Percentiles rank a stretch among this genome's conserved stretches.
Evolutionary conservation across 352 stramenopile species (phyloP).

Genomic region (Phytopythium ostracodes): DNA sequence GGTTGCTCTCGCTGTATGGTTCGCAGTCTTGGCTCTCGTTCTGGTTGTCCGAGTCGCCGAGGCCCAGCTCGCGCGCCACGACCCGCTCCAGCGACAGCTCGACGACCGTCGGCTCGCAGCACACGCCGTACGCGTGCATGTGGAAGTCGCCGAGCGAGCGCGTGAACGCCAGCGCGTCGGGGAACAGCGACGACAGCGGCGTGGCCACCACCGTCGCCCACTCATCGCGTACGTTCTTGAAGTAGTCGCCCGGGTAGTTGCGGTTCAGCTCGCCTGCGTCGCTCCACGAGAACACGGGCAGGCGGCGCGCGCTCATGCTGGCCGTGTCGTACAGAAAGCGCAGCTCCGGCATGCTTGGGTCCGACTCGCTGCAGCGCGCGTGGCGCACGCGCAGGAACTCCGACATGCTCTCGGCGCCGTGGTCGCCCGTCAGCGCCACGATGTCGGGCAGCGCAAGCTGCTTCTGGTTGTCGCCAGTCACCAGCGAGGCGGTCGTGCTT

Average conservation of each 20-base stretch:
- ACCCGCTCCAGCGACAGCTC: conserved; percentile 45
- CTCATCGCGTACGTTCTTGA: conserved; percentile 91
- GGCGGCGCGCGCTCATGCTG: conserved; percentile 26
- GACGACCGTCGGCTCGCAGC: conserved; percentile 52
- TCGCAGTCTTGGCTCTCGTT: conserved; percentile 9
- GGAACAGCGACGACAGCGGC: conserved; percentile 52
- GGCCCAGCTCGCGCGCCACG: conserved; percentile 13
- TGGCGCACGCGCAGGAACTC: conserved; percentile 70
- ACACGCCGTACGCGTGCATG: conserved; percentile 84
- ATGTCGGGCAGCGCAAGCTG: conserved; percentile 16
- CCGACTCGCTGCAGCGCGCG: conserved; percentile 21
- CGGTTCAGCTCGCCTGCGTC: conserved; percentile 30
- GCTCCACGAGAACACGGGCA: conserved; percentile 34
- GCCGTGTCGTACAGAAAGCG: conserved; percentile 83
- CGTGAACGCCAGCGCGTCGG: conserved; percentile 86
- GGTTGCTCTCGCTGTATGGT: not conserved
- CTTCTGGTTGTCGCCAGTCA: conserved; percentile 7
- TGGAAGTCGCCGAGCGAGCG: conserved; percentile 86
- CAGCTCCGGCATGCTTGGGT: conserved; percentile 46
- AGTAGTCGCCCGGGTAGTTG: conserved; percentile 63
- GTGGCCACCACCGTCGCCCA: conserved; percentile 85
- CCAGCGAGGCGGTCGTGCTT: not conserved
- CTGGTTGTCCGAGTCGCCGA: conserved; percentile 20
- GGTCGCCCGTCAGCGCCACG: conserved; percentile 77
- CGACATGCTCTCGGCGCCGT: conserved; percentile 67